Evolutionary conservation across 441 rosid species (phyloP).

Genomic region (Melastoma candidum): DNA sequence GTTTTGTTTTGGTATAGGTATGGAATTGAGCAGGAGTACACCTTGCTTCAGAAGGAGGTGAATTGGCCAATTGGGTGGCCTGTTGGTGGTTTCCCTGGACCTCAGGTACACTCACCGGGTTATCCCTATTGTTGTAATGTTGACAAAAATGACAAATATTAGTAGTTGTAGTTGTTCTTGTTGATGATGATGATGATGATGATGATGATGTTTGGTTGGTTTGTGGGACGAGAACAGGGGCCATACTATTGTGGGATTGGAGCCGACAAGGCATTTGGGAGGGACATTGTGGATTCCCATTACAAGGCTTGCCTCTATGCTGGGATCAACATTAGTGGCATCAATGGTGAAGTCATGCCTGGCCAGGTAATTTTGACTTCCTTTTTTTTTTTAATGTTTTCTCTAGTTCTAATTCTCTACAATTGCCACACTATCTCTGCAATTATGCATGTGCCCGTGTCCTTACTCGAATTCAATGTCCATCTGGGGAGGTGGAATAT

Average conservation of each 20-base stretch:
- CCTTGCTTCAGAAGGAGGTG: slow-evolving; percentile 6
- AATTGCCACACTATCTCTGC: too few species aligned
- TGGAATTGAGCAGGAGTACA: slow-evolving; percentile 2
- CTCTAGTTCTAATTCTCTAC: too few species aligned
- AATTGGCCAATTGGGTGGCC: slow-evolving; percentile 5
- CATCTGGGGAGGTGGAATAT: too few species aligned
- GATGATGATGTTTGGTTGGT: too few species aligned
- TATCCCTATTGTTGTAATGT: too few species aligned
- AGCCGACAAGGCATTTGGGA: slow-evolving; percentile 17
- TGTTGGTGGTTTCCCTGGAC: slow-evolving; percentile 8
- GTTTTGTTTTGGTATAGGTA: background rate
- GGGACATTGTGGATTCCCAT: slow-evolving; percentile 18
- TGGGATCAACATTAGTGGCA: slow-evolving; percentile 14
- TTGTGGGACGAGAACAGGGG: slow-evolving; percentile 4
- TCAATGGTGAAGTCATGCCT: slow-evolving; percentile 15
- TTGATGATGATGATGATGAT: too few species aligned
- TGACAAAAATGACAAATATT: too few species aligned
- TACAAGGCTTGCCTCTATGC: slow-evolving; percentile 19
- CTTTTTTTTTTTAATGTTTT: too few species aligned
- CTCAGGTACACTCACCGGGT: slow-evolving; percentile 1
- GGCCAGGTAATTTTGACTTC: slow-evolving; percentile 9
- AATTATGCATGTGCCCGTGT: too few species aligned
- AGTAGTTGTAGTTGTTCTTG: too few species aligned
- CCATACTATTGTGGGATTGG: slow-evolving; percentile 15
- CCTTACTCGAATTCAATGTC: too few species aligned